These are phyloP conservation scores for Sugiyamaella neomexicana DNA, from an alignment of 1,139 yeast species.

Conservation along the genomic window DNA sequence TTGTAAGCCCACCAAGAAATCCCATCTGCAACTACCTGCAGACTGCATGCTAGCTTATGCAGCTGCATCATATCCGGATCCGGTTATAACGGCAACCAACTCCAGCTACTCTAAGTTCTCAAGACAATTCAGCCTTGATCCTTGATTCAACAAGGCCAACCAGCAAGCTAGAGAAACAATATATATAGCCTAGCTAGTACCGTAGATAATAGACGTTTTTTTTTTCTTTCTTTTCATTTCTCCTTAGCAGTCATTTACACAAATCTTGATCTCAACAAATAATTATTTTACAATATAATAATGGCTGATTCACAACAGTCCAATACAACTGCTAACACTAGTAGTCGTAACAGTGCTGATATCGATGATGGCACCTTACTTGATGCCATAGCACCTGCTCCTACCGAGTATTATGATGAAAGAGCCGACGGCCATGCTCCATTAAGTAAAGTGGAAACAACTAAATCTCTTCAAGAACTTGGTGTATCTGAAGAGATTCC, in stretches of 20 bases:
- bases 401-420: slow-evolving; percentile 10
- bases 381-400: slow-evolving; percentile 6
- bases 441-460: slow-evolving; percentile 57
- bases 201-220: not conserved
- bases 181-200: not conserved
- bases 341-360: not conserved
- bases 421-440: not conserved
- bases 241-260: too few species aligned
- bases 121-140: not conserved
- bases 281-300: not conserved
- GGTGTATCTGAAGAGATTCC: slow-evolving; percentile 60
- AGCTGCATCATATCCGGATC: slow-evolving; percentile 1
- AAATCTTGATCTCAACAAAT: too few species aligned
- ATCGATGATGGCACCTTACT: not conserved
- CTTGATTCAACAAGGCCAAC: not conserved
- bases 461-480: slow-evolving; percentile 59
- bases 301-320: slow-evolving; percentile 7
- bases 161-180: not conserved
- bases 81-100: slow-evolving; percentile 6
- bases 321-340: not conserved
- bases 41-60: not conserved
- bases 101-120: not conserved
- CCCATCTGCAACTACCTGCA: not conserved
- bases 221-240: not conserved
- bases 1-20: not conserved